Evolutionary conservation across 768 basidiomycete species (phyloP).

Genomic region (Leccinum fibrillosum): DNA sequence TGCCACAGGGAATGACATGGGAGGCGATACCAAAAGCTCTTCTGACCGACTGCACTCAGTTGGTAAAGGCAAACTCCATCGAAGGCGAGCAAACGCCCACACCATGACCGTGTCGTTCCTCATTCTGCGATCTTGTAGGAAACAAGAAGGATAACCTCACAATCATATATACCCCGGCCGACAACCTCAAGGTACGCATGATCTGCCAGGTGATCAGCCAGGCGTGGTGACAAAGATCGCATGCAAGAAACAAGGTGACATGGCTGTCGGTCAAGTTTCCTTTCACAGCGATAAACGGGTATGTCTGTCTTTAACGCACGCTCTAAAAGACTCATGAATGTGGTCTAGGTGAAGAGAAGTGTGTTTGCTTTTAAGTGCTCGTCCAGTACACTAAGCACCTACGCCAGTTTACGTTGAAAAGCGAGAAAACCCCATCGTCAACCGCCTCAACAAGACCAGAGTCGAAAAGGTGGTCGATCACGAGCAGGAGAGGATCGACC

Average conservation of each 20-base stretch:
- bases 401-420: slow-evolving; percentile 66
- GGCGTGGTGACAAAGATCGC: neutral
- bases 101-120: neutral
- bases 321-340: neutral
- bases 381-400: neutral
- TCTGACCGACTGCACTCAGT: slow-evolving; percentile 83
- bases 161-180: slow-evolving; percentile 90
- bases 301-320: slow-evolving; percentile 9
- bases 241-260: slow-evolving; percentile 90
- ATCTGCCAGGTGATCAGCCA: neutral
- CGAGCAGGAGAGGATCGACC: slow-evolving; percentile 81
- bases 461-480: slow-evolving; percentile 82
- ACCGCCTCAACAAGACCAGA: slow-evolving; percentile 93
- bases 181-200: slow-evolving; percentile 78
- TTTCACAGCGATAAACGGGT: slow-evolving; percentile 92
- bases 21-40: slow-evolving; percentile 80
- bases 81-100: slow-evolving; percentile 51
- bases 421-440: slow-evolving; percentile 87
- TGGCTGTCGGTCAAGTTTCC: slow-evolving; percentile 95
- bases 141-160: slow-evolving; percentile 95
- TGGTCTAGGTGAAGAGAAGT: slow-evolving; percentile 78
- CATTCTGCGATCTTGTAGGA: slow-evolving; percentile 43
- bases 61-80: slow-evolving; percentile 97
- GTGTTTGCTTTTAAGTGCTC: neutral
- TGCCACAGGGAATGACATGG: slow-evolving; percentile 81